A percentile compares a stretch with the other conserved stretches of the same genome.
These are phyloP conservation scores for Arabidopsis suecica DNA, from an alignment of 345 rosid species.

Conservation along the genomic window DNA sequence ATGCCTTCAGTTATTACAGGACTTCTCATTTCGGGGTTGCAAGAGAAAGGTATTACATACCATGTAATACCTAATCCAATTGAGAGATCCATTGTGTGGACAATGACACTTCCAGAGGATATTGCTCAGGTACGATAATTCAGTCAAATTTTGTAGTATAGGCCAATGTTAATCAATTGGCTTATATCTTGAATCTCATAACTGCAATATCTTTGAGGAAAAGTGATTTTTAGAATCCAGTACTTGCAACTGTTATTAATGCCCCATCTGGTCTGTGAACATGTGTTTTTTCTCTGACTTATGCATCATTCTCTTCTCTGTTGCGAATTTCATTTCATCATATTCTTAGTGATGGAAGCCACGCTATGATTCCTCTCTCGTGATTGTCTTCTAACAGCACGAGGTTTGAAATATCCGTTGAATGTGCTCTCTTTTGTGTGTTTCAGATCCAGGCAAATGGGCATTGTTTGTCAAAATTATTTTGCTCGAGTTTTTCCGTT, in stretches of 20 bases:
- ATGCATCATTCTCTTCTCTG: not conserved
- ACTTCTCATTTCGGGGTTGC: constrained; percentile 62
- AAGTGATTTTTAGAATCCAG: constrained; percentile 9
- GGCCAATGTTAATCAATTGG: not conserved
- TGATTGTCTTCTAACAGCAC: not conserved
- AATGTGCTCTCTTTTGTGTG: not conserved
- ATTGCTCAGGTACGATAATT: constrained; percentile 58
- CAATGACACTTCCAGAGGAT: constrained; percentile 69
- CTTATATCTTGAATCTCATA: constrained; percentile 3
- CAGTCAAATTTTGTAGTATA: not conserved
- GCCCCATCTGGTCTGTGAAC: not conserved
- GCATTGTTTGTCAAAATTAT: not conserved
- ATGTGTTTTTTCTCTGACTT: not conserved
- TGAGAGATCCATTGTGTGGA: constrained; percentile 82
- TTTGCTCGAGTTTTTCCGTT: not conserved
- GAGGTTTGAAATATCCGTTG: not conserved
- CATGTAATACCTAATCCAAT: constrained; percentile 68
- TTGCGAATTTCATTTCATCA: constrained; percentile 4
- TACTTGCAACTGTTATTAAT: constrained; percentile 12
- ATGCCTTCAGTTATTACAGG: constrained; percentile 50
- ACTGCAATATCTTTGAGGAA: not conserved
- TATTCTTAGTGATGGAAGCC: not conserved
- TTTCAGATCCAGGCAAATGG: constrained; percentile 1
- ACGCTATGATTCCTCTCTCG: not conserved
- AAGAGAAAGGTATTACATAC: constrained; percentile 72